Evolutionary conservation across 2,329 filamentous ascomycete species (phyloP).

Genomic region (Ophiocordyceps australis): DNA sequence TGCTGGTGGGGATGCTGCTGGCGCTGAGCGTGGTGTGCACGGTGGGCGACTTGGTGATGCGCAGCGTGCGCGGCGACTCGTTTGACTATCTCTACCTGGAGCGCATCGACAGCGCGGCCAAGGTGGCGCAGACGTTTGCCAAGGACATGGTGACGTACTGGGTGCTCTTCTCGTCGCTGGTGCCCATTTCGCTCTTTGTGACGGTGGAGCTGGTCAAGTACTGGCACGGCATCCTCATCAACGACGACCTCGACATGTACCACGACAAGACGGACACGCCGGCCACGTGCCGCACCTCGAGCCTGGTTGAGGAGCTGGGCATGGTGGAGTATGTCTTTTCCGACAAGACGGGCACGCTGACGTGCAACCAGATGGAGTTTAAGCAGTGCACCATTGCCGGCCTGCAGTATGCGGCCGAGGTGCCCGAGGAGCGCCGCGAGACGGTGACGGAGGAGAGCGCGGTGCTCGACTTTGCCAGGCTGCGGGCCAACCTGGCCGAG

Average conservation of each 20-base stretch:
- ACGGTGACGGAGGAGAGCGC: conserved; percentile 67
- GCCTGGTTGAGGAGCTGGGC: conserved; percentile 87
- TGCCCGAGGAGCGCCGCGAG: conserved; percentile 77
- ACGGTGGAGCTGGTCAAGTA: conserved; percentile 97
- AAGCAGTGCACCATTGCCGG: conserved; percentile 87
- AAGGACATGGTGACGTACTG: conserved; percentile 95
- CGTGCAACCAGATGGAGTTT: conserved; percentile 99
- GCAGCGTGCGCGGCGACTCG: conserved; percentile 40
- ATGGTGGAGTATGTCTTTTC: conserved; percentile 99
- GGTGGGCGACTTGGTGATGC: conserved; percentile 71
- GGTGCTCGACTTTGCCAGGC: conserved; percentile 66
- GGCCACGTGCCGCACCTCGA: conserved; percentile 89
- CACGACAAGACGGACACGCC: conserved; percentile 91
- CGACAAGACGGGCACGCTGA: conserved; percentile 91
- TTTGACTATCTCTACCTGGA: conserved; percentile 59
- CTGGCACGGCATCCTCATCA: conserved; percentile 93
- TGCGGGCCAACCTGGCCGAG: conserved; percentile 49
- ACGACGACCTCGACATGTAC: conserved; percentile 95
- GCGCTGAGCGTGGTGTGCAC: conserved; percentile 78
- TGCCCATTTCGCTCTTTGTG: conserved; percentile 94
- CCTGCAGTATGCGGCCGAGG: conserved; percentile 81
- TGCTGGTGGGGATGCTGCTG: conserved; percentile 72
- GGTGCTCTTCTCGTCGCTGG: conserved; percentile 91
- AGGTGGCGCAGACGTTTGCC: conserved; percentile 63
- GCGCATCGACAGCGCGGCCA: conserved; percentile 30